Percentiles rank a stretch among this genome's conserved stretches.
Evolutionary conservation across 2,329 filamentous ascomycete genomes (phyloP).

Genomic region (Fusarium keratoplasticum): DNA sequence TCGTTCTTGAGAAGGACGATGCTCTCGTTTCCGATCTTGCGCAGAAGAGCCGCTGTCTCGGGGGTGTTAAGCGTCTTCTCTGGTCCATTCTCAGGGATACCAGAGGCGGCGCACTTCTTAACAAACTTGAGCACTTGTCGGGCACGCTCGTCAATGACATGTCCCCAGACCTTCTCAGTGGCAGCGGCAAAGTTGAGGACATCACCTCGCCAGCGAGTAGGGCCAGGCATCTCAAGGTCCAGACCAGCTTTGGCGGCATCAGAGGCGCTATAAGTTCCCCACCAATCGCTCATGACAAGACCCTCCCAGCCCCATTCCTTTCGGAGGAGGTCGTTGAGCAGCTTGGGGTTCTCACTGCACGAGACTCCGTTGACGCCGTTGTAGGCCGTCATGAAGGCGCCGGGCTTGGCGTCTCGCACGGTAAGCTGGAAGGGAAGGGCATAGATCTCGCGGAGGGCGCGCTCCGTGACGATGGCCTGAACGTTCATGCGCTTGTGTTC

Average conservation of each 20-base stretch:
- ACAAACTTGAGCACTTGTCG: slow-evolving; percentile 69
- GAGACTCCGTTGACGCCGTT: slow-evolving; percentile 69
- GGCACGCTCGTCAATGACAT: slow-evolving; percentile 68
- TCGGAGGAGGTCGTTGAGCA: slow-evolving; percentile 64
- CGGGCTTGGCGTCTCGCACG: slow-evolving; percentile 62
- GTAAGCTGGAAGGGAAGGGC: slow-evolving; percentile 68
- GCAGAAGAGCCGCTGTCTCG: slow-evolving; percentile 72
- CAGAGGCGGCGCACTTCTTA: slow-evolving; percentile 65
- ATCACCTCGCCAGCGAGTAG: slow-evolving; percentile 63
- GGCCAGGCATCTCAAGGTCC: slow-evolving; percentile 71
- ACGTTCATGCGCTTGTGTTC: slow-evolving; percentile 69
- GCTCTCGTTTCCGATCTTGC: slow-evolving; percentile 74
- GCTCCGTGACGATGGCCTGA: slow-evolving; percentile 65
- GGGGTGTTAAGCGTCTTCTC: slow-evolving; percentile 68
- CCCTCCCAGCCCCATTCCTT: slow-evolving; percentile 70
- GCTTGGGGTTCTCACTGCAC: slow-evolving; percentile 64
- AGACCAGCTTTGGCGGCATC: slow-evolving; percentile 63
- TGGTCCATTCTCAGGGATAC: slow-evolving; percentile 65
- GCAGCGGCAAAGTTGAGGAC: slow-evolving; percentile 63
- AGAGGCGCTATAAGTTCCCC: slow-evolving; percentile 66
- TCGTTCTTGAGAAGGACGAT: slow-evolving; percentile 82
- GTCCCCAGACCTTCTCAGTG: slow-evolving; percentile 66
- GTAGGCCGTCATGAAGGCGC: slow-evolving; percentile 69
- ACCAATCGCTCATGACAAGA: slow-evolving; percentile 71
- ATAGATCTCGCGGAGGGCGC: slow-evolving; percentile 70